phyloP scores from a whole-genome alignment of 495 filamentous ascomycete genomes.

The Aspergillus biplanus region DNA sequence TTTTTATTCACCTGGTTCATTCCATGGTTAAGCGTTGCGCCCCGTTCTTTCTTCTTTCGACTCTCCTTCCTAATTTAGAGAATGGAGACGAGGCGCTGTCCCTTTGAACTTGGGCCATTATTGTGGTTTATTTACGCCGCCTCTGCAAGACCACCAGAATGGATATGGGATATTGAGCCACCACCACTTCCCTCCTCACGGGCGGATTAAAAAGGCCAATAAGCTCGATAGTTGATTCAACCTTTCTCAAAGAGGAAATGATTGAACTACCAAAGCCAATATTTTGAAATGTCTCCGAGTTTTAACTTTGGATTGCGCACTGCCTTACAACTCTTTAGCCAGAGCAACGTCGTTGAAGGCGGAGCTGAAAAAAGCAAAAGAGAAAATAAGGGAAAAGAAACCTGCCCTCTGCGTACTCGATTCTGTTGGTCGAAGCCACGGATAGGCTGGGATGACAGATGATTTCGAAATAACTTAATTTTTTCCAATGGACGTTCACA shows the following conservation, averaged over 20 bases:
- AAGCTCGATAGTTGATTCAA: too few species aligned
- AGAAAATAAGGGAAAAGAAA: background rate
- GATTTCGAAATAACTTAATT: background rate
- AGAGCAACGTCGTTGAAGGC: background rate
- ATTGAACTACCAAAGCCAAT: too few species aligned
- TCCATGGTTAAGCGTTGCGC: constrained; percentile 10
- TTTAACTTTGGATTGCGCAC: background rate
- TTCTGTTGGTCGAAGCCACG: background rate
- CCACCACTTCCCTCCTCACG: too few species aligned
- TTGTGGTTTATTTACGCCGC: background rate
- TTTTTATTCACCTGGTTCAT: background rate
- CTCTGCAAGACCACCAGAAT: too few species aligned
- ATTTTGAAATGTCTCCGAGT: background rate
- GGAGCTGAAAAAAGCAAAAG: too few species aligned
- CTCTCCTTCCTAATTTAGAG: background rate
- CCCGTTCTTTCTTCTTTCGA: background rate
- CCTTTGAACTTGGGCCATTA: background rate
- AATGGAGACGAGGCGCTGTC: background rate
- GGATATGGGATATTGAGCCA: too few species aligned
- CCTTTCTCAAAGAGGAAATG: too few species aligned
- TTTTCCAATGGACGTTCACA: too few species aligned
- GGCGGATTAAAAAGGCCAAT: too few species aligned
- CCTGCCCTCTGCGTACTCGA: background rate
- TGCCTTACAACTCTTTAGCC: background rate
- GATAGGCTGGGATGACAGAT: background rate